Base-by-base conservation (phyloP, 352 stramenopile genomes). In the Pythium scleroteichum region DNA sequence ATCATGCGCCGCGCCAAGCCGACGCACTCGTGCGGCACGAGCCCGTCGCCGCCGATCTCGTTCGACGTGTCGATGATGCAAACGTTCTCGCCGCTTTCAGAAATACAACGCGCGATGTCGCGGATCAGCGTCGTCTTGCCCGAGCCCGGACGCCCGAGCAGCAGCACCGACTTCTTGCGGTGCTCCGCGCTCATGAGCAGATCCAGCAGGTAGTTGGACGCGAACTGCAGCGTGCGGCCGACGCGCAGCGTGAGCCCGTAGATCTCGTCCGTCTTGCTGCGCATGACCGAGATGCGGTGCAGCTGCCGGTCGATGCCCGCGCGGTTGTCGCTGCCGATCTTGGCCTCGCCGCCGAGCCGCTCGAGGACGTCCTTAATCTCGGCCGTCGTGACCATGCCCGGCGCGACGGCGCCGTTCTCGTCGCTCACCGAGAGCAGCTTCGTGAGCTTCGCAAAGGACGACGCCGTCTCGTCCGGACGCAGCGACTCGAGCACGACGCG, bases 51-150 rank as follows among this genome's bases (percentile, higher is more conserved):
- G 10, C 74, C 85, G 65, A 97, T 97, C 66, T 96, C 87, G 70
- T 96, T 96, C n/a, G 75, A 93, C 23, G 88, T 96, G 71, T 97
- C 90, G 23, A 97, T 85, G 39, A 96, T 90, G 19, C 83, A 77
- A 12, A 95, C 79, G 56, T 94, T 95, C 70, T 85, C 68, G 39
- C 70, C 73, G 13, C 60, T 70, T 53, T 79, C 59, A 0, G 87
- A 75, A n/a, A 97, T 64, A 22, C 72, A 79, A 3, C 82, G 64
- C 8, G 85, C 78, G 16, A 92, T 76, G 45, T 96, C 87, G 59
- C 86, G 75, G 32, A 97, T 85, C 3, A 96, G 66, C 4, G 87
- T 96, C 19, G 87, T 95, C 56, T 97, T 97, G 13, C 87, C 88
- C n/a, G 64, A 84, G 4, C 84, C 79, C 0, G 78, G 71, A 16